Base-by-base conservation (phyloP, 1,284 basidiomycete genomes). In the Puccinia coronata region DNA sequence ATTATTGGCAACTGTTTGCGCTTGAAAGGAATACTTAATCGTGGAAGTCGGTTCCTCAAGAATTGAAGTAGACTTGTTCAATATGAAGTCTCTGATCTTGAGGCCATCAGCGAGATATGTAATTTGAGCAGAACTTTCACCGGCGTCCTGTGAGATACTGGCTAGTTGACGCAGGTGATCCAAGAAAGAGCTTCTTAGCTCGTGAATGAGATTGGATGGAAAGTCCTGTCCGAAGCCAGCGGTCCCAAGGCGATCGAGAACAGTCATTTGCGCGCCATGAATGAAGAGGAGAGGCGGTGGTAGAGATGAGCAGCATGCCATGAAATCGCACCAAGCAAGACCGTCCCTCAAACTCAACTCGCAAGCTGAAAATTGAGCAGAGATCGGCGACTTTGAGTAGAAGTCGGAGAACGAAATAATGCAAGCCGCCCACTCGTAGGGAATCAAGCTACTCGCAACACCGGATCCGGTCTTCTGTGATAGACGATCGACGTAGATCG, bases 1-100 rank as follows among this genome's bases (percentile, higher is more conserved):
- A 86, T 99, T 99, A 82, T 92, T 89, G 31, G 90, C 90, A 11
- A 96, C 93, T 0, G 97, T 99, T 0, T 94, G 94, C 0, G 95
- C 96, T 70, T 91, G 89, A 71, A 98, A 90, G 84, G 92, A 94
- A 89, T 98, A 98, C 1, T 85, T 83, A 8, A 8, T 55, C 11
- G 43, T n/a, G 47, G 18, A 14, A n/a, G n/a, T n/a, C n/a, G n/a
- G n/a, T 2, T 53, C 57, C 59, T n/a, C 28, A 59, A 39, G 36
- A 20, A 25, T n/a, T 14, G 70, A 55, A 18, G 31, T 36, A n/a
- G 65, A 61, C n/a, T 34, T 57, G n/a, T 49, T 18, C 1, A 80
- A 49, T 31, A 9, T 36, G 59, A 80, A 80, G 31, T 80, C 55
- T 31, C 55, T 69, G 23, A 80, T 72, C 23, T 57, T 55, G 6